A percentile compares a stretch with the other conserved stretches of the same genome.
Conservation (phyloP, 495 filamentous ascomycete genomes). For the Penicillium lividum region DNA sequence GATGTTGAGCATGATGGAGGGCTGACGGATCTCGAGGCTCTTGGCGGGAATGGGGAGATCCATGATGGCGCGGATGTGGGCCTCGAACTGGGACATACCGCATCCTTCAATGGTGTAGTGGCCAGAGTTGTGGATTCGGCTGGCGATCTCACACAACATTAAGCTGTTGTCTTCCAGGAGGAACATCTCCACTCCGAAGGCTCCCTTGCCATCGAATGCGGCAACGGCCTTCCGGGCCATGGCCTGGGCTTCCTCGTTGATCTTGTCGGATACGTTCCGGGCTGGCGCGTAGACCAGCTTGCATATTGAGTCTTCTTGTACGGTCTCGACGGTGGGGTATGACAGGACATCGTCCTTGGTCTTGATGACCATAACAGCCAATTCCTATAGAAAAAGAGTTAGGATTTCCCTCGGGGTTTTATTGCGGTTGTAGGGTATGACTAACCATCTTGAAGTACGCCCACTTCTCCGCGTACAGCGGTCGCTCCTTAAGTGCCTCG, state of each 20-base stretch:
- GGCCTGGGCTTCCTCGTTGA: slow-evolving; percentile 67
- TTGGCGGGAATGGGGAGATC: slow-evolving; percentile 68
- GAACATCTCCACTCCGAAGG: slow-evolving; percentile 98
- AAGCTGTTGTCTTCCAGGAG: slow-evolving; percentile 73
- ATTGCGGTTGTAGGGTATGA: background rate
- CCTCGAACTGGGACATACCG: slow-evolving; percentile 84
- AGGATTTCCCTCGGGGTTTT: background rate
- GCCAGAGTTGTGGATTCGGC: slow-evolving; percentile 92
- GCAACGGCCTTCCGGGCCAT: slow-evolving; percentile 78
- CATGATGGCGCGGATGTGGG: slow-evolving; percentile 84
- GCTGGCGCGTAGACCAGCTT: slow-evolving; percentile 90
- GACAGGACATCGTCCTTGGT: slow-evolving; percentile 76
- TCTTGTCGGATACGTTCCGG: slow-evolving; percentile 61
- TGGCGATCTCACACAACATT: slow-evolving; percentile 92
- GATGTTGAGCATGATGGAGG: slow-evolving; percentile 95
- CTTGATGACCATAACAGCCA: slow-evolving; percentile 93
- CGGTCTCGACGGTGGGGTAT: slow-evolving; percentile 89
- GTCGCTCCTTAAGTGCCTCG: slow-evolving; percentile 65
- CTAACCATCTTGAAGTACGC: slow-evolving; percentile 70
- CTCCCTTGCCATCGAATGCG: slow-evolving; percentile 81
- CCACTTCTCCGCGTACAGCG: slow-evolving; percentile 91
- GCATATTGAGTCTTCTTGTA: slow-evolving; percentile 95
- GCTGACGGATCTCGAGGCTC: slow-evolving; percentile 59
- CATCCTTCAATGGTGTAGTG: slow-evolving; percentile 98
- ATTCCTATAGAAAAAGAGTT: slow-evolving; percentile 50